Evolutionary conservation across 768 basidiomycete species (phyloP), one percentile per base, ranked within the genome.

Genomic region (Mrakia blollopis): DNA sequence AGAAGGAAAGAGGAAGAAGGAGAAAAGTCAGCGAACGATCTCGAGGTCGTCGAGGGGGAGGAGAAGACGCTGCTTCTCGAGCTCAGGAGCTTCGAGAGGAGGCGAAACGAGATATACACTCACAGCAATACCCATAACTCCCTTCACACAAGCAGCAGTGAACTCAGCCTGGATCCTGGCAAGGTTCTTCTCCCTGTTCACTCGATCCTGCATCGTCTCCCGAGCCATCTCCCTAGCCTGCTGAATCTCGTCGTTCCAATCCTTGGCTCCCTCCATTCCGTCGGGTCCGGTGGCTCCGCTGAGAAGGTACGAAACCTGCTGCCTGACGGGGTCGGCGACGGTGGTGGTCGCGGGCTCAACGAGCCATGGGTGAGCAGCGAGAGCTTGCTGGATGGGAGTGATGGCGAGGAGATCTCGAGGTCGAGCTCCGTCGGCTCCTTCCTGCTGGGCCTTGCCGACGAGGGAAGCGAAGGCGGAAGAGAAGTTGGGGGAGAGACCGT

Each of bases 241-340:
- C 68, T 84, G 83, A 39, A 85, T 81, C 80, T 86, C 85, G 78
- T 86, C 85, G 81, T 86, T 86, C 85, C 85, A 86, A 73, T 86
- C 85, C 69, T 85, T 79, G 9, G 85, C 83, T 47, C 80, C 82
- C 65, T 85, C 85, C 14, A 86, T 80, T 10, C 80, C 81, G 16
- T 86, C 85, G 13, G 82, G 81, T 21, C 80, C 81, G 47, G 80
- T 83, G 5, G 85, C 82, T 1, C 84, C 84, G 0, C 85, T 85
- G 70, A 84, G 82, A 30, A 85, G 81, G 81, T 83, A 86, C 1
- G 85, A 85, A 18, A 85, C 80, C 79, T 86, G 85, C 25, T 84
- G 83, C 39, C 85, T 80, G 41, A 85, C 79, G 25, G 83, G 79
- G 68, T 86, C 85, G 14, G 85, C 76, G 3, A 68, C 68, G 6